These are phyloP conservation scores for Aegilops bicornis DNA, from an alignment of 176 grass and related monocot species.

Conservation along the genomic window DNA sequence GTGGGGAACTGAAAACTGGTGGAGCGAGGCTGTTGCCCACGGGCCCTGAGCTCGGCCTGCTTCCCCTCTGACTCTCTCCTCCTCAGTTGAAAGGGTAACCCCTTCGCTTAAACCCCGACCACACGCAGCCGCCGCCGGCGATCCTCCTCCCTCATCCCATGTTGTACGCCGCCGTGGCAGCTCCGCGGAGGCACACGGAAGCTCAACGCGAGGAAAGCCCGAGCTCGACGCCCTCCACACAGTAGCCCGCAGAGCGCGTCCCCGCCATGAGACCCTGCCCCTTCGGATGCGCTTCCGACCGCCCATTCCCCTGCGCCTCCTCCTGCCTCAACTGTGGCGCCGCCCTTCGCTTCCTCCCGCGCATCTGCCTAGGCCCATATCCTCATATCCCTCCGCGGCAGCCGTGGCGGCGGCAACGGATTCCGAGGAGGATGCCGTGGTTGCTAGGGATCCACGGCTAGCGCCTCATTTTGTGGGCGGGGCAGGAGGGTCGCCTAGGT, in stretches of 20 bases:
- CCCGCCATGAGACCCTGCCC: constrained; percentile 31
- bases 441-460: constrained; percentile 11
- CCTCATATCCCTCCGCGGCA: not conserved
- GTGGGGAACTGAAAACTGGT: too few species aligned
- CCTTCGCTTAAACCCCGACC: not conserved
- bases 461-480: not conserved
- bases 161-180: not conserved
- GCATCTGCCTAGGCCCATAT: not conserved
- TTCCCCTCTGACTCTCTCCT: not conserved
- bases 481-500: not conserved
- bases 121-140: constrained; percentile 3
- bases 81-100: not conserved
- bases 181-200: not conserved
- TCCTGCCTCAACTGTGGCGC: constrained; percentile 21
- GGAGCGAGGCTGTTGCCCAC: too few species aligned
- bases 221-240: not conserved
- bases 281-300: constrained; percentile 53
- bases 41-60: not conserved
- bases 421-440: constrained; percentile 27
- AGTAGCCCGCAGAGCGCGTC: not conserved
- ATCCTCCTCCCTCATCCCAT: not conserved
- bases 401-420: constrained; percentile 19
- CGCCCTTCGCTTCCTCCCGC: not conserved
- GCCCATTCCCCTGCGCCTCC: constrained; percentile 19
- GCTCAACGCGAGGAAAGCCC: not conserved